These are phyloP conservation scores for Beauveria medogensis DNA, from an alignment of 2,329 filamentous ascomycete genomes.

Conservation along the genomic window DNA sequence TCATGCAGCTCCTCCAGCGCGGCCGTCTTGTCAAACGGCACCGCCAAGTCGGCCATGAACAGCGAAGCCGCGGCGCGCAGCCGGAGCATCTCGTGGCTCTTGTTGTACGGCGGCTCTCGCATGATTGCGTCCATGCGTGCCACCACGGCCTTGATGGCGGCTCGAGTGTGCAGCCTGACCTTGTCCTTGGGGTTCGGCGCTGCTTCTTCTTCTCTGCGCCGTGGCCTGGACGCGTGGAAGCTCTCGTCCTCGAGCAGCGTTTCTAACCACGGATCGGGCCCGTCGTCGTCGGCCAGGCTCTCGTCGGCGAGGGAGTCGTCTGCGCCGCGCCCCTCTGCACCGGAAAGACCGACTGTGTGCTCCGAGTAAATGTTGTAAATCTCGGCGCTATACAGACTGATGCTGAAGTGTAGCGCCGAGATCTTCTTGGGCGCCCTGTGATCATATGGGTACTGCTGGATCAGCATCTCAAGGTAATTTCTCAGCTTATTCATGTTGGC, in stretches of 20 bases:
- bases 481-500: constrained; percentile 38
- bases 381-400: constrained; percentile 73
- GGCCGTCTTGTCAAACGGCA: constrained; percentile 31
- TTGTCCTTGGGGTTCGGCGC: constrained; percentile 22
- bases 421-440: constrained; percentile 48
- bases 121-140: constrained; percentile 64
- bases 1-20: constrained; percentile 21
- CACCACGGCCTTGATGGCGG: constrained; percentile 54
- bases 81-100: constrained; percentile 57
- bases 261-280: background rate
- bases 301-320: constrained; percentile 2
- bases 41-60: constrained; percentile 63
- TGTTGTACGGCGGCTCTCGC: constrained; percentile 60
- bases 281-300: background rate
- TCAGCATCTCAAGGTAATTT: constrained; percentile 68
- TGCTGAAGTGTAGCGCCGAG: constrained; percentile 70
- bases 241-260: constrained; percentile 9
- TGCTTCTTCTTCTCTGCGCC: background rate
- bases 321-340: constrained; percentile 24
- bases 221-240: constrained; percentile 5
- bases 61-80: constrained; percentile 67
- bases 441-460: constrained; percentile 68
- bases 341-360: constrained; percentile 37
- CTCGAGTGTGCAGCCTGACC: constrained; percentile 44
- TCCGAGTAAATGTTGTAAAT: constrained; percentile 65